phyloP scores from a whole-genome alignment of 192 early-diverging fungal genomes.

The Coemansia sp. region DNA sequence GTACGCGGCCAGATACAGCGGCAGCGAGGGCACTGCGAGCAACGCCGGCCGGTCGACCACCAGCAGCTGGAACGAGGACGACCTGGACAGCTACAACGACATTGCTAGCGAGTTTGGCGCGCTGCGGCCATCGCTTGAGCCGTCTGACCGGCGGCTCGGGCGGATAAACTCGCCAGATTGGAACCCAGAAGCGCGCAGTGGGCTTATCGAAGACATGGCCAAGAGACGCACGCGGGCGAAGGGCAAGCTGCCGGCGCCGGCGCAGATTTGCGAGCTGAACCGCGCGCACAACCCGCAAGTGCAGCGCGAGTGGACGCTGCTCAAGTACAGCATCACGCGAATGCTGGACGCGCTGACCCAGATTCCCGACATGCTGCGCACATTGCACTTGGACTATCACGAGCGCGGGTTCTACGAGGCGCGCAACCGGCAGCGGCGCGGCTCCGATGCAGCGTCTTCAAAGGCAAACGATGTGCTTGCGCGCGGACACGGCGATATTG shows the following conservation, averaged over 20 bases:
- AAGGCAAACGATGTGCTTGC: neutral
- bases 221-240: neutral
- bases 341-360: constrained; percentile 48
- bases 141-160: constrained; percentile 20
- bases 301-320: constrained; percentile 37
- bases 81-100: constrained; percentile 6
- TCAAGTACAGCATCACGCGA: constrained; percentile 37
- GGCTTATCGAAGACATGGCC: constrained; percentile 5
- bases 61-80: constrained; percentile 8
- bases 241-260: constrained; percentile 4
- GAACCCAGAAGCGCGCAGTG: constrained; percentile 6
- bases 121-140: constrained; percentile 28
- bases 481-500: neutral
- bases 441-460: neutral
- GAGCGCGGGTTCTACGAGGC: constrained; percentile 24
- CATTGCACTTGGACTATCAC: constrained; percentile 38
- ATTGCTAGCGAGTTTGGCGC: constrained; percentile 18
- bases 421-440: neutral
- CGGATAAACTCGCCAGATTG: constrained; percentile 20
- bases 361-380: constrained; percentile 46
- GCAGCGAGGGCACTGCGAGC: neutral
- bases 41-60: constrained; percentile 1
- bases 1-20: neutral
- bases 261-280: constrained; percentile 29
- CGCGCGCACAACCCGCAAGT: constrained; percentile 42